A percentile compares a stretch with the other conserved stretches of the same genome.
Evolutionary conservation across 2,329 filamentous ascomycete genomes (phyloP).

Genomic region (Akanthomyces lecanii): DNA sequence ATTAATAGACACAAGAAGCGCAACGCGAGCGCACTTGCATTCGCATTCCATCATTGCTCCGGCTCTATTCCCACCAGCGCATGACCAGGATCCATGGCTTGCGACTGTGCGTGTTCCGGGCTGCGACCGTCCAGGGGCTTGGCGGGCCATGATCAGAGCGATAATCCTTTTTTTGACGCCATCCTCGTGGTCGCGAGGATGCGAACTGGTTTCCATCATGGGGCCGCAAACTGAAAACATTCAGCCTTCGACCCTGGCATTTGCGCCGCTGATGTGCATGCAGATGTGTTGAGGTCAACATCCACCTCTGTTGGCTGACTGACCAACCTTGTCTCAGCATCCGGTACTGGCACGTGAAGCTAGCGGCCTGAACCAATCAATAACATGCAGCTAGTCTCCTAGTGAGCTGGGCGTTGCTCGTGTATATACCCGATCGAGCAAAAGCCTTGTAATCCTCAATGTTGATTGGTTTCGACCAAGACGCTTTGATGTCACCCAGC

Average conservation of each 20-base stretch:
- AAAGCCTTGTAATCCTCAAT: not conserved
- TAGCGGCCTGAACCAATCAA: not conserved
- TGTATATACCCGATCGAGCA: not conserved
- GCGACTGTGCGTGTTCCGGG: not conserved
- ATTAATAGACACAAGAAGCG: conserved; percentile 12
- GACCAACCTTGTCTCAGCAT: not conserved
- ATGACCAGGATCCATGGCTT: not conserved
- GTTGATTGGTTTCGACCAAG: conserved; percentile 3
- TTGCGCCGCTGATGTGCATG: not conserved
- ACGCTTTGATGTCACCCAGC: not conserved
- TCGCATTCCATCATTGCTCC: not conserved
- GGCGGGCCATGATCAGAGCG: not conserved
- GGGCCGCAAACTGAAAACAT: not conserved
- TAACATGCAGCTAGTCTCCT: not conserved
- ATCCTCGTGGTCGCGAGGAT: not conserved
- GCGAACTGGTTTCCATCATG: too few relatives aligned
- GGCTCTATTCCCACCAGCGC: too few relatives aligned
- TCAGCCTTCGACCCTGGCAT: not conserved
- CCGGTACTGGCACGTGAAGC: not conserved
- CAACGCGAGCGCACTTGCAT: conserved; percentile 1
- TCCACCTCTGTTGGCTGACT: not conserved
- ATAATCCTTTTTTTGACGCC: too few relatives aligned
- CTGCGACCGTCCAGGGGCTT: not conserved
- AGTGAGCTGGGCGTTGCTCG: not conserved
- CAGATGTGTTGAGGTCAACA: too few relatives aligned